These are phyloP conservation scores for Wickerhamiella hasegawae DNA, from an alignment of 805 yeast genomes.

Conservation along the genomic window DNA sequence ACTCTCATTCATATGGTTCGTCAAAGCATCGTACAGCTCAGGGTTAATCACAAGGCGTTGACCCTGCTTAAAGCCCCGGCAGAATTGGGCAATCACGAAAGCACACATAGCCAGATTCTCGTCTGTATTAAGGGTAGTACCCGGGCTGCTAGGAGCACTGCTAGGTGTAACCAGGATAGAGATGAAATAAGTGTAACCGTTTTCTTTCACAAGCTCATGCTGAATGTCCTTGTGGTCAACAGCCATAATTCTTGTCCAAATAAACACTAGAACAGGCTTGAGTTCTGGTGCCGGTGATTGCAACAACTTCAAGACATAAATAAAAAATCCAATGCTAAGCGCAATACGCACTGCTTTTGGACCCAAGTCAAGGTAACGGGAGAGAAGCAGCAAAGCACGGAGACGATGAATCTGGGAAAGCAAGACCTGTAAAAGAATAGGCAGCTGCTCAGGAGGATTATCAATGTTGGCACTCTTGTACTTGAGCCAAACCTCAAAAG, in stretches of 20 bases:
- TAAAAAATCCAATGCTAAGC: slow-evolving; percentile 86
- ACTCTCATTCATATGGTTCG: slow-evolving; percentile 47
- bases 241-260: slow-evolving; percentile 97
- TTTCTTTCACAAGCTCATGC: slow-evolving; percentile 79
- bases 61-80: slow-evolving; percentile 63
- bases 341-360: slow-evolving; percentile 97
- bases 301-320: slow-evolving; percentile 74
- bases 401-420: slow-evolving; percentile 88
- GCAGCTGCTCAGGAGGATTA: slow-evolving; percentile 87
- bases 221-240: slow-evolving; percentile 84
- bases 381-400: slow-evolving; percentile 67
- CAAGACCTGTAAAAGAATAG: slow-evolving; percentile 82
- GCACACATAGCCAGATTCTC: slow-evolving; percentile 95
- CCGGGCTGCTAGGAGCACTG: slow-evolving; percentile 10
- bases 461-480: slow-evolving; percentile 64
- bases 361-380: slow-evolving; percentile 81
- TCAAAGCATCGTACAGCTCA: slow-evolving; percentile 53
- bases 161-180: slow-evolving; percentile 39
- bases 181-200: slow-evolving; percentile 76
- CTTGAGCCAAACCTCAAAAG: slow-evolving; percentile 91
- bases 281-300: slow-evolving; percentile 93
- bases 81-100: slow-evolving; percentile 71
- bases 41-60: slow-evolving; percentile 64
- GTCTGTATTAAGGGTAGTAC: slow-evolving; percentile 7
- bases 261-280: slow-evolving; percentile 84